A percentile compares a stretch with the other conserved stretches of the same genome.
These are phyloP conservation scores for Triangularia verruculosa DNA, from an alignment of 2,329 filamentous ascomycete genomes.

Conservation along the genomic window DNA sequence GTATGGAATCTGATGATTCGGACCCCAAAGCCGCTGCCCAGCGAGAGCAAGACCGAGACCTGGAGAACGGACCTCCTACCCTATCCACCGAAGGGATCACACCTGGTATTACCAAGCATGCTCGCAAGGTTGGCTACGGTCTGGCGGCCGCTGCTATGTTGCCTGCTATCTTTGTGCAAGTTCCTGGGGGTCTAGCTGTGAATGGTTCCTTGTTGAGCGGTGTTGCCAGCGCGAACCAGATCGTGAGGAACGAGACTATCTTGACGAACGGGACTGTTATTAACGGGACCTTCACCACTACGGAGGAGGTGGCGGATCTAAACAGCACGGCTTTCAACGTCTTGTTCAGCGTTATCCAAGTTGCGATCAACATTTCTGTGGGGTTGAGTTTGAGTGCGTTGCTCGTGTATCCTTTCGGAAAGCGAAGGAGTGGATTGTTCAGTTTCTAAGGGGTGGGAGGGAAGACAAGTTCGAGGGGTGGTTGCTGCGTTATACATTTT, in stretches of 20 bases:
- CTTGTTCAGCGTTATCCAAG: conserved; percentile 56
- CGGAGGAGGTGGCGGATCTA: conserved; percentile 27
- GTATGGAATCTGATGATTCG: conserved; percentile 19
- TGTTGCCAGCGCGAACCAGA: conserved; percentile 53
- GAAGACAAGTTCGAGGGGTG: no score
- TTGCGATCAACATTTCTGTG: conserved; percentile 61
- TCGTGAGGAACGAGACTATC: conserved; percentile 44
- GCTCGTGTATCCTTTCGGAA: conserved; percentile 55
- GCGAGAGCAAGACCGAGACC: conserved; percentile 7
- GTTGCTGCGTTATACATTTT: no score
- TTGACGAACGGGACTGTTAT: conserved; percentile 27
- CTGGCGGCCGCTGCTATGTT: conserved; percentile 82
- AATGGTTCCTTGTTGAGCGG: conserved; percentile 58
- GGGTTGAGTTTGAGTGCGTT: conserved; percentile 56
- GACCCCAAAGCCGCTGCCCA: not conserved
- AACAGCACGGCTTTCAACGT: conserved; percentile 52
- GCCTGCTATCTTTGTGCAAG: conserved; percentile 77
- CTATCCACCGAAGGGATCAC: conserved; percentile 19
- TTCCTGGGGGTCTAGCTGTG: conserved; percentile 60
- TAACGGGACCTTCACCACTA: conserved; percentile 21
- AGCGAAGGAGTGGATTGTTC: conserved; percentile 56
- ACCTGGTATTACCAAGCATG: conserved; percentile 29
- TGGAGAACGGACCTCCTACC: not conserved
- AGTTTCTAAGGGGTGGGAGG: conserved; percentile 46
- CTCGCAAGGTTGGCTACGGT: conserved; percentile 62